phyloP scores from a whole-genome alignment of 1,284 basidiomycete genomes.

The Fomitopsis betulina region DNA sequence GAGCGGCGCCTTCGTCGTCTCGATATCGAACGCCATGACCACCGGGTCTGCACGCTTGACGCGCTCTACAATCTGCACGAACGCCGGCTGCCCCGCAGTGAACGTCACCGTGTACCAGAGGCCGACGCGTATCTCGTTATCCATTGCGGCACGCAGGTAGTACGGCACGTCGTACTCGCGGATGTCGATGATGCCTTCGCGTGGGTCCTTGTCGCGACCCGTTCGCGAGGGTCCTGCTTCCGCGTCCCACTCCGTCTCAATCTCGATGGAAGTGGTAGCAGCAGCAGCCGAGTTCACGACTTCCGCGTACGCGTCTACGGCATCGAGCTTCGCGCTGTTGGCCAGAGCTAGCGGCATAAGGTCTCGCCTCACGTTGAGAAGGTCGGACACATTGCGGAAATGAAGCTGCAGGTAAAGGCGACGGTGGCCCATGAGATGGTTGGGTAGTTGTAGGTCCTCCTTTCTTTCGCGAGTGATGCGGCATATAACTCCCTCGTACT shows the following conservation, averaged over 20 bases:
- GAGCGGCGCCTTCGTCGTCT: slow-evolving; percentile 96
- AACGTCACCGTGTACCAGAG: slow-evolving; percentile 94
- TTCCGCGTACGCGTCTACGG: slow-evolving; percentile 97
- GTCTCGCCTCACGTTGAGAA: slow-evolving; percentile 85
- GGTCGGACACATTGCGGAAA: slow-evolving; percentile 92
- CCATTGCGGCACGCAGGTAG: slow-evolving; percentile 97
- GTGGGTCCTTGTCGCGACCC: slow-evolving; percentile 71
- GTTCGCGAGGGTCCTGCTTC: slow-evolving; percentile 31
- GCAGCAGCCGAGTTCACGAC: slow-evolving; percentile 80
- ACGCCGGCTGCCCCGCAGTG: slow-evolving; percentile 75
- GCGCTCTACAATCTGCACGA: slow-evolving; percentile 73
- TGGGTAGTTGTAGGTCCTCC: slow-evolving; percentile 94
- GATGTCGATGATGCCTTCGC: slow-evolving; percentile 90
- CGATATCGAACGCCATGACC: slow-evolving; percentile 99
- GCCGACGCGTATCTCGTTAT: slow-evolving; percentile 96
- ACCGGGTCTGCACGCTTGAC: slow-evolving; percentile 99
- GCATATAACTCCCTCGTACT: slow-evolving; percentile 84
- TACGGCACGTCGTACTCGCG: slow-evolving; percentile 98
- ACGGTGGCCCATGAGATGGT: slow-evolving; percentile 91
- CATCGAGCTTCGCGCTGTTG: slow-evolving; percentile 92
- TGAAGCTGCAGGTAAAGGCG: slow-evolving; percentile 86
- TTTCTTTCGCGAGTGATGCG: slow-evolving; percentile 82
- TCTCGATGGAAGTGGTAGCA: slow-evolving; percentile 57
- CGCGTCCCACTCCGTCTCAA: slow-evolving; percentile 65
- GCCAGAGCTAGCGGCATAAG: slow-evolving; percentile 85